Percentiles rank a stretch among this genome's conserved stretches.
phyloP scores from a whole-genome alignment of 2,329 filamentous ascomycete species.

The Talaromyces sp. region DNA sequence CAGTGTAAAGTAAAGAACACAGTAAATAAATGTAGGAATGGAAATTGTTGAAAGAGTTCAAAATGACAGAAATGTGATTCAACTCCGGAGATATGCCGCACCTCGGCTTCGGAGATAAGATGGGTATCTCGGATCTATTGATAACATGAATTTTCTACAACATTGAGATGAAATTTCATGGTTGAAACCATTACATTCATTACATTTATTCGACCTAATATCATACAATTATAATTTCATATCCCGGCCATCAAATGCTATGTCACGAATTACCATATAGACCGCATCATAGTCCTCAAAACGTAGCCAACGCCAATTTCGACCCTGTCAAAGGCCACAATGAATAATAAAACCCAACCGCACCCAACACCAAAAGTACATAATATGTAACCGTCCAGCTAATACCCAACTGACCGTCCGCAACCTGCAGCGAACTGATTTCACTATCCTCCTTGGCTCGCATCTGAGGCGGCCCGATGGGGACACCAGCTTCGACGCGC shows the following conservation, averaged over 20 bases:
- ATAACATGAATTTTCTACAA: background rate
- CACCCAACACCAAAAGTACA: conserved; percentile 66
- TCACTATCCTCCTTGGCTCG: conserved; percentile 42
- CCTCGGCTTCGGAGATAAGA: conserved; percentile 8
- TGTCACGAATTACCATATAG: background rate
- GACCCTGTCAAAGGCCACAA: conserved; percentile 69
- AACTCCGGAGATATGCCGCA: background rate
- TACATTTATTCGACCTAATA: background rate
- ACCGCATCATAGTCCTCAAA: conserved; percentile 17
- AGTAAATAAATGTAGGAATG: background rate
- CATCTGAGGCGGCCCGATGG: conserved; percentile 32
- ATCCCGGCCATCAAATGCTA: background rate
- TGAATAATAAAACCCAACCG: conserved; percentile 65
- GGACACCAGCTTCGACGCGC: conserved; percentile 56
- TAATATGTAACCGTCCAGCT: conserved; percentile 80
- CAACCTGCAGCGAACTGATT: conserved; percentile 20
- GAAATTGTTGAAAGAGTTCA: background rate
- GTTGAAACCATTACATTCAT: background rate
- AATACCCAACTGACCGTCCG: conserved; percentile 29
- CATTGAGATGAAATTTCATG: background rate
- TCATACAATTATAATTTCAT: background rate
- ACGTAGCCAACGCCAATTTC: conserved; percentile 34
- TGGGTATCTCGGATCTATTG: background rate
- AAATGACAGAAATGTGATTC: background rate
- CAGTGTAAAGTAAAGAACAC: background rate